phyloP scores from a whole-genome alignment of 2,329 filamentous ascomycete genomes.

The Botryotinia calthae region DNA sequence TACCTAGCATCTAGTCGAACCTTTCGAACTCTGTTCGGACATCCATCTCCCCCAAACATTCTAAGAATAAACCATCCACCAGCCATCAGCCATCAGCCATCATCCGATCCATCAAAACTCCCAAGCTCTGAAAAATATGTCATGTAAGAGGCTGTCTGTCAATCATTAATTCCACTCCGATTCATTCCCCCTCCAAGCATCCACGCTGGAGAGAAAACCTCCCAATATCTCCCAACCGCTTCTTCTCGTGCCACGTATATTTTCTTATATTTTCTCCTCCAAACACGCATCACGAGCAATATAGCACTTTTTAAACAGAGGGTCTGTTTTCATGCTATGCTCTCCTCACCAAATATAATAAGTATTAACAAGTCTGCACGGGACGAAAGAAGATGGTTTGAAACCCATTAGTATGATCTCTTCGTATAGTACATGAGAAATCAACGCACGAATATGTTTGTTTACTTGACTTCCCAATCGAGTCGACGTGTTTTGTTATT shows the following conservation, averaged over 20 bases:
- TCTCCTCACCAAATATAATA: background rate
- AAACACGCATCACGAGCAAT: background rate
- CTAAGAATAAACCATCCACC: background rate
- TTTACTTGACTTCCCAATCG: background rate
- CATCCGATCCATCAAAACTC: background rate
- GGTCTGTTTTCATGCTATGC: background rate
- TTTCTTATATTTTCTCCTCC: too few species aligned
- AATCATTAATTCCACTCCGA: background rate
- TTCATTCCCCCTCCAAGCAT: background rate
- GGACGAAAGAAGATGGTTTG: background rate
- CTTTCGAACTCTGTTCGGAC: background rate
- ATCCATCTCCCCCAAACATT: too few species aligned
- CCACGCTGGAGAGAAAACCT: background rate
- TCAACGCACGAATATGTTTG: background rate
- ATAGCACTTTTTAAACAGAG: background rate
- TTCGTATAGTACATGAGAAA: background rate
- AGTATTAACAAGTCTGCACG: background rate
- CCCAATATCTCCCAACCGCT: background rate
- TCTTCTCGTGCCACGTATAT: conserved; percentile 10
- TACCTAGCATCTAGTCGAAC: background rate
- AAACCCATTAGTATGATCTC: background rate
- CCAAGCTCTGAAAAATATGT: background rate
- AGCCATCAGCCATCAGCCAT: background rate
- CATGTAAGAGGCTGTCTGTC: background rate
- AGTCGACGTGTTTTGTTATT: conserved; percentile 2